Base-by-base conservation (phyloP, 371 early-diverging fungal species). In the Chytridiales sp. region DNA sequence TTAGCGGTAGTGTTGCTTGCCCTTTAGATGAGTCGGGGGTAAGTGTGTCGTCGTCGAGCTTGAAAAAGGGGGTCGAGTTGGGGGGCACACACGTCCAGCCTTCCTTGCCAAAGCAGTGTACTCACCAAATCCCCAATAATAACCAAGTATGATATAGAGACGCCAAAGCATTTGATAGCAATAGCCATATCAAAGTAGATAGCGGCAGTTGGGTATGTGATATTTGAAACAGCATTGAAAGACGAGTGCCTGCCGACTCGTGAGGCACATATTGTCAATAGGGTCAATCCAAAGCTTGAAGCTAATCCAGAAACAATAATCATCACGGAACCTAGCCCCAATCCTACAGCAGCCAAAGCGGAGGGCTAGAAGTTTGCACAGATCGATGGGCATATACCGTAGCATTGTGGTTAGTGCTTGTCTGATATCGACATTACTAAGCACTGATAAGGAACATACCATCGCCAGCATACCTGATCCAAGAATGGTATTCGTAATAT, bases 91-190 rank as follows among this genome's bases (percentile, higher is more conserved):
- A 21, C 21, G 26, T 24, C 26, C 24, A 17, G 41, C 19, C 38
- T 26, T 19, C 32, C 51, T 58, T 24, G 4, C 24, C 4, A 17
- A 8, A 55, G 30, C 22, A 29, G 59, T 3, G 22, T 15, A 68
- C 68, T 5, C 47, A 78, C 89, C 54, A 99, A 72, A 46, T 97
- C 94, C 50, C 97, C 95, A 60, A 94, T 84, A 60, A 99, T 96
- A 48, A 99, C 91, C 41, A 99, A 75, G 72, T 99, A 99, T n/a
- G 97, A 95, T 32, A 94, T 81, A n/a, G 93, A 87, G 1, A 99
- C 99, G 27, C 99, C 99, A 80, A 99, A 99, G 70, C 99, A 99
- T 72, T 99, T 99, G 67, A 98, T 78, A 32, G 99, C 99, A 64
- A 99, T 97, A 34, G 99, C 97, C 32, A 89, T 54, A 68, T 99